These are phyloP conservation scores for Hypoxylon rickii DNA, from an alignment of 495 filamentous ascomycete species.

Conservation along the genomic window DNA sequence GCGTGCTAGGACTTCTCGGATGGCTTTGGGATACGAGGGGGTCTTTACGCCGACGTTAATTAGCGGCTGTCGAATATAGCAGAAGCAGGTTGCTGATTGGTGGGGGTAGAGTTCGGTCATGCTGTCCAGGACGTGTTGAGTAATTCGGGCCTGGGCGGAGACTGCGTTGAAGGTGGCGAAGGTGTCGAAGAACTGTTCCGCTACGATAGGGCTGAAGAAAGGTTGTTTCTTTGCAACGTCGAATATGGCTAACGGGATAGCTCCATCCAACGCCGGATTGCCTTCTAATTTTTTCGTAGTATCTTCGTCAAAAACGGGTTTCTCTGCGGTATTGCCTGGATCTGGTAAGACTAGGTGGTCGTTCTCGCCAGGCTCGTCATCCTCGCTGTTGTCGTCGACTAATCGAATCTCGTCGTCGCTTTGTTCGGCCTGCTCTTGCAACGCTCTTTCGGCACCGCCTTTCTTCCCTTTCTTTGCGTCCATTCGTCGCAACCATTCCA, in stretches of 20 bases:
- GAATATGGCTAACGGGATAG: constrained; percentile 91
- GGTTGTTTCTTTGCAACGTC: constrained; percentile 83
- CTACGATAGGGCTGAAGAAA: constrained; percentile 63
- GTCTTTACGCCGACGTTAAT: constrained; percentile 66
- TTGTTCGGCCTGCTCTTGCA: constrained; percentile 49
- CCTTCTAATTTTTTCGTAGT: constrained; percentile 64
- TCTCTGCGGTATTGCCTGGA: constrained; percentile 37
- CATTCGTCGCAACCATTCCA: constrained; percentile 86
- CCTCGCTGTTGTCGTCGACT: constrained; percentile 46
- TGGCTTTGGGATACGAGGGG: constrained; percentile 70
- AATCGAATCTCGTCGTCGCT: constrained; percentile 47
- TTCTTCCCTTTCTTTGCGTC: constrained; percentile 73
- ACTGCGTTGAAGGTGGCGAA: constrained; percentile 68
- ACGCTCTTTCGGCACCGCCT: constrained; percentile 43
- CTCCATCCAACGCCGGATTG: constrained; percentile 83
- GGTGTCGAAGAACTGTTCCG: constrained; percentile 78
- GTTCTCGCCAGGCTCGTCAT: constrained; percentile 40
- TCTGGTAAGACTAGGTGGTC: constrained; percentile 48
- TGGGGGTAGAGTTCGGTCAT: constrained; percentile 63
- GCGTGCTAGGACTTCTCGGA: constrained; percentile 65
- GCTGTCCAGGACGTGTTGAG: constrained; percentile 72
- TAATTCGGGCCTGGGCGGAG: constrained; percentile 67
- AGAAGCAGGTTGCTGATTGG: constrained; percentile 64
- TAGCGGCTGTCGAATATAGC: constrained; percentile 71
- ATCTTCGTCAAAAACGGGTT: constrained; percentile 61